Evolutionary conservation across 2,329 filamentous ascomycete species (phyloP), one percentile per base, ranked within the genome.

Genomic region (Fusarium poae): DNA sequence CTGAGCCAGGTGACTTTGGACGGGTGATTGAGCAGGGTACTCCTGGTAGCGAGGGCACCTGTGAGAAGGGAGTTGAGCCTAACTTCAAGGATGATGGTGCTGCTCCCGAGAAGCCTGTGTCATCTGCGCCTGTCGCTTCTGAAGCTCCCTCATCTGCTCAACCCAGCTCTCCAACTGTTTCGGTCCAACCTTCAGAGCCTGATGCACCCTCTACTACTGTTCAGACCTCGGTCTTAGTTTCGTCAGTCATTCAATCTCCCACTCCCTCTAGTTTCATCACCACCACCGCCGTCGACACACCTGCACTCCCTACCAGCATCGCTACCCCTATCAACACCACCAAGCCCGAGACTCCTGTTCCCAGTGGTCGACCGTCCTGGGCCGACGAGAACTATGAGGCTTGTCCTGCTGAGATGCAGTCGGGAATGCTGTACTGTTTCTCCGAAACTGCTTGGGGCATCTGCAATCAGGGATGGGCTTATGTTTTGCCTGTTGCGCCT

Each of bases 1-100:
- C 73, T 8, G 54, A 74, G 18, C 73, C 73, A 6, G 73, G 73
- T 4, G 50, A 70, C 1, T 73, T 56, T 29, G 73, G 73, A 12
- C 71, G 65, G 57, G 62, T 70, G 18, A 59, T 72, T 11, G 60
- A 75, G 3, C 54, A 59, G 12, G 57, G 57, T 7, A 62, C 58
- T 1, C 53, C 65, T 16, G 58, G 49, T 0, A 63, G 67, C 8
- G 49, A 68, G 23, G 73, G 73, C 0, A 59, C 55, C 7, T 75
- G 73, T 18, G 40, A 50, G 1, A 63, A 65, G n/a, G 66, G 61
- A 4, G 62, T 62, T 5, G 71, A 71, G 13, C 68, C 73, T 1
- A 34, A 61, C 25, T 75, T 75, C 6, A 62, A 75, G 45, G 61
- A 71, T 3, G 65, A 49, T 6, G 13, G 42, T 32, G 49, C 54